phyloP scores from a whole-genome alignment of 2,329 filamentous ascomycete species.

The Fonsecaea pedrosoi region DNA sequence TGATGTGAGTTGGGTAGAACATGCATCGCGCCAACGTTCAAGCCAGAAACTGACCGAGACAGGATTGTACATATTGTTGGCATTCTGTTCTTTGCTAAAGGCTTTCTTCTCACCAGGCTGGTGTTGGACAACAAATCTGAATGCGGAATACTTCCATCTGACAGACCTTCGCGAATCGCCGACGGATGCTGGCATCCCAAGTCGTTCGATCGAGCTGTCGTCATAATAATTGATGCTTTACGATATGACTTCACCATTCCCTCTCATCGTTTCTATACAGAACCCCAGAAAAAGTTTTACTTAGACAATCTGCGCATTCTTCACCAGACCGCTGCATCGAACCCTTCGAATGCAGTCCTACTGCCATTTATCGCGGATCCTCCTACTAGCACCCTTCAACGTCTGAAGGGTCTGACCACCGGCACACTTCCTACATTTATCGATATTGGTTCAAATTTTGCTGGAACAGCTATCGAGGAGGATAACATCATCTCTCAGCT shows the following conservation, averaged over 20 bases:
- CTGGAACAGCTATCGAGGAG: constrained; percentile 92
- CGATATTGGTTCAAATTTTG: constrained; percentile 93
- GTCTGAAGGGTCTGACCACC: constrained; percentile 91
- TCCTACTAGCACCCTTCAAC: constrained; percentile 89
- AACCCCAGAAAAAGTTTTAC: constrained; percentile 66
- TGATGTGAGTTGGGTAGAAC: constrained; percentile 33
- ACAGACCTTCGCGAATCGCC: constrained; percentile 51
- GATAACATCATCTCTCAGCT: constrained; percentile 76
- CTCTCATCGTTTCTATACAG: constrained; percentile 57
- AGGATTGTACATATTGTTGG: constrained; percentile 77
- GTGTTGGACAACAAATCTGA: constrained; percentile 78
- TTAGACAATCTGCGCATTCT: constrained; percentile 88
- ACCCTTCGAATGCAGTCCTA: constrained; percentile 83
- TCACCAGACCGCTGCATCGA: constrained; percentile 77
- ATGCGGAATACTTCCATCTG: constrained; percentile 69
- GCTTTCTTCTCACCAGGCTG: constrained; percentile 87
- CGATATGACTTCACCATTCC: constrained; percentile 97
- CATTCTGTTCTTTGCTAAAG: constrained; percentile 90
- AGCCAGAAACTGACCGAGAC: constrained; percentile 27
- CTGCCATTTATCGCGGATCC: constrained; percentile 96
- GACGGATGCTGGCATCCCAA: constrained; percentile 95
- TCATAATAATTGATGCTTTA: constrained; percentile 90
- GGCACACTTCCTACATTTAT: constrained; percentile 94
- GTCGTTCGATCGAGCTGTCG: constrained; percentile 87
- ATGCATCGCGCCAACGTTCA: neutral